A percentile compares a stretch with the other conserved stretches of the same genome.
phyloP scores from a whole-genome alignment of 2,329 filamentous ascomycete genomes.

The Epichloe glyceriae region DNA sequence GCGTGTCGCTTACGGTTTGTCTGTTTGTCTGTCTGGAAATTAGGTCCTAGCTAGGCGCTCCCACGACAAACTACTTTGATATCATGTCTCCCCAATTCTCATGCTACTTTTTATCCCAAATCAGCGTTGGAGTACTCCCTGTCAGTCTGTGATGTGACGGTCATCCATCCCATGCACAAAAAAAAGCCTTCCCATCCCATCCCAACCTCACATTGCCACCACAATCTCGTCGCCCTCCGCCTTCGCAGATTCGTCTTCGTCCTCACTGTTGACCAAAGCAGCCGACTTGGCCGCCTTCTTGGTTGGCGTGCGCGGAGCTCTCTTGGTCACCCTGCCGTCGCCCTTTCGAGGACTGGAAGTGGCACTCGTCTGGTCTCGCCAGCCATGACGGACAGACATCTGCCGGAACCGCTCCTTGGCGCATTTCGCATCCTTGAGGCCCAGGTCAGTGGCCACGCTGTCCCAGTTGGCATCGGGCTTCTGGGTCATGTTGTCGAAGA shows the following conservation, averaged over 20 bases:
- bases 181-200: too few relatives aligned
- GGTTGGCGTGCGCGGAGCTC: constrained; percentile 14
- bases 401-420: constrained; percentile 29
- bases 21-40: too few relatives aligned
- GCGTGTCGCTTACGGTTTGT: background rate
- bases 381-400: constrained; percentile 27
- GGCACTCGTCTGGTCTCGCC: constrained; percentile 16
- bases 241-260: constrained; percentile 6
- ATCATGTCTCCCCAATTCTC: background rate
- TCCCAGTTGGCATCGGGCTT: constrained; percentile 30
- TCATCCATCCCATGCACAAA: background rate
- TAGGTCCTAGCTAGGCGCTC: background rate
- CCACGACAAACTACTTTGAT: background rate
- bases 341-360: constrained; percentile 17
- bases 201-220: constrained; percentile 5
- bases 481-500: constrained; percentile 28
- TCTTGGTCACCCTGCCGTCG: constrained; percentile 20
- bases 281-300: constrained; percentile 17
- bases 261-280: constrained; percentile 7
- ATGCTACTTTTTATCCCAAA: background rate
- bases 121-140: background rate
- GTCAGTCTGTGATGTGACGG: background rate
- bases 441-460: constrained; percentile 21
- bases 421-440: constrained; percentile 28
- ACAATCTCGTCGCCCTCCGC: constrained; percentile 6